Conservation (phyloP, 23 red algal species). For the Gracilaria domingensis region DNA sequence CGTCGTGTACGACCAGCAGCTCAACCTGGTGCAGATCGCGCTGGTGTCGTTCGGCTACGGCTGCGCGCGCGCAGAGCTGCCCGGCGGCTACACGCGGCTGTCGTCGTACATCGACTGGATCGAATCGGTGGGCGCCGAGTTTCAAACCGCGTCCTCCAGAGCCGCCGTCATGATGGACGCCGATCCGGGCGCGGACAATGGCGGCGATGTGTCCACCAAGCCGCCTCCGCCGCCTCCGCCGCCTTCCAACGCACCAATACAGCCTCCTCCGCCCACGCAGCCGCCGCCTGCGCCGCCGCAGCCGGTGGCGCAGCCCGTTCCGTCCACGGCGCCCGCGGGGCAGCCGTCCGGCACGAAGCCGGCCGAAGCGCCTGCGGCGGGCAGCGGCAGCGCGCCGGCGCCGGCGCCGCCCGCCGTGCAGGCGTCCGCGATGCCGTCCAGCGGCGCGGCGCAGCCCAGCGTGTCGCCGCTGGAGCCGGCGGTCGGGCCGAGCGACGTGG, state of each 20-base stretch:
- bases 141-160: neutral
- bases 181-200: neutral
- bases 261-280: neutral
- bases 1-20: slow-evolving; percentile 15
- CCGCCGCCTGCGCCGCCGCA: neutral
- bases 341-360: neutral
- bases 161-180: slow-evolving; percentile 4
- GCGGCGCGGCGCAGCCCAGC: neutral
- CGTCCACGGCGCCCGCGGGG: neutral
- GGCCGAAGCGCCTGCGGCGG: neutral
- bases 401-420: neutral
- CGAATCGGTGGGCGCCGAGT: slow-evolving; percentile 26
- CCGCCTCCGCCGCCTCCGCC: neutral
- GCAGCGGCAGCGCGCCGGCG: neutral
- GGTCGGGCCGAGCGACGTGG: neutral
- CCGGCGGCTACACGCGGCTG: slow-evolving; percentile 51
- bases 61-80: slow-evolving; percentile 51
- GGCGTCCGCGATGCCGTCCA: too few relatives aligned
- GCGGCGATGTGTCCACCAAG: too few relatives aligned
- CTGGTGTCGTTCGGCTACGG: slow-evolving; percentile 68
- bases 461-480: neutral
- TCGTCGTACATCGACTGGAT: slow-evolving; percentile 56
- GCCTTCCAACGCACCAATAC: neutral
- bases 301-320: neutral
- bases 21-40: slow-evolving; percentile 47